Percentiles rank a stretch among this genome's conserved stretches.
Conservation (phyloP, 208 protist genomes). For the Trypanosoma theileri region DNA sequence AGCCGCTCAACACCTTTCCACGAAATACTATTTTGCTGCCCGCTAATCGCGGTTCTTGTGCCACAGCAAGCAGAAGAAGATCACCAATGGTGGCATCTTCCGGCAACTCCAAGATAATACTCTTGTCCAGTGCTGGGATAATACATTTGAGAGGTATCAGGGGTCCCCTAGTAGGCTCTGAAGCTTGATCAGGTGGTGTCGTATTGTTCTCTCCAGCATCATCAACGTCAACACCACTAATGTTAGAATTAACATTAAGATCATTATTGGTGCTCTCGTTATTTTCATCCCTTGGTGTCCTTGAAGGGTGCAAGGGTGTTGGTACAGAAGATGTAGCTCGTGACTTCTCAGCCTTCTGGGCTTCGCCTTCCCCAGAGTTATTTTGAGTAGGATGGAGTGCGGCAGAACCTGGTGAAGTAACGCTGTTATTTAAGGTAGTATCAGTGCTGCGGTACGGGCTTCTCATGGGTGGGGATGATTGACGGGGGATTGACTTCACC, state of each 20-base stretch:
- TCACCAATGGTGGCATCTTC: constrained; percentile 59
- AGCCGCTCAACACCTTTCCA: constrained; percentile 50
- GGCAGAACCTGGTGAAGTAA: background rate
- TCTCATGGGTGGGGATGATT: constrained; percentile 14
- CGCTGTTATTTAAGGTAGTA: background rate
- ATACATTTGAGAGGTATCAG: constrained; percentile 8
- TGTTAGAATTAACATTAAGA: too few relatives aligned
- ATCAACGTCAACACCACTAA: too few relatives aligned
- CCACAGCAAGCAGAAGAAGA: constrained; percentile 35
- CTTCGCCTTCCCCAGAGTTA: background rate
- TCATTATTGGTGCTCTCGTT: background rate
- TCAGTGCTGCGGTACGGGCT: background rate
- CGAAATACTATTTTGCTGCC: constrained; percentile 55
- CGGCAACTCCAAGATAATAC: constrained; percentile 37
- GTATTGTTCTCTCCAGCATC: background rate
- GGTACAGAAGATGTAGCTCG: background rate
- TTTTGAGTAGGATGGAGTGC: background rate
- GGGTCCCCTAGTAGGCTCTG: background rate
- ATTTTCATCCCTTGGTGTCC: background rate
- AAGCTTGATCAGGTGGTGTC: background rate
- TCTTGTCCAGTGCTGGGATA: constrained; percentile 36
- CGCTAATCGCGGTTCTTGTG: constrained; percentile 30
- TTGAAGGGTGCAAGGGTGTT: constrained; percentile 1
- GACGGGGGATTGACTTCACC: background rate
- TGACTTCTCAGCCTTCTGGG: background rate